Evolutionary conservation across 805 yeast species (phyloP), one percentile per base, ranked within the genome.

Genomic region (Komagataella phaffii): DNA sequence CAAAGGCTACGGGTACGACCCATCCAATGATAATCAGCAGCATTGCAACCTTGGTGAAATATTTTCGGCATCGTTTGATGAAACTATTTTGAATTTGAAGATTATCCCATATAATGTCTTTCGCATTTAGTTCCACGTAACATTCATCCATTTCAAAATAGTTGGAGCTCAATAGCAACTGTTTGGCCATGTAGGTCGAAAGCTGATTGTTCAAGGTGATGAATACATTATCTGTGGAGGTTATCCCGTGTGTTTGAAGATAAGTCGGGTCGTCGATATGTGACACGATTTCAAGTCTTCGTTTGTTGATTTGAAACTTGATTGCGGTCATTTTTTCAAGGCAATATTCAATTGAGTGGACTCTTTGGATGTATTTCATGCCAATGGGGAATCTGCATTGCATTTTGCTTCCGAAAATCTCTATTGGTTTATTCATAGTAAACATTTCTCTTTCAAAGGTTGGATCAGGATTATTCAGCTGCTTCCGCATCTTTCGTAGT

Each of bases 1-100:
- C 80, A 53, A 85, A 73, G 0, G 95, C 88, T 1, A 88, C 91
- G 0, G 96, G 96, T 1, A 88, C 64, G 1, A 88, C 86, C 83
- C 95, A 89, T 45, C 66, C 61, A 3, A 73, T 55, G 4, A 83
- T 80, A 1, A 87, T 66, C 1, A 71, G 54, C 7, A 78, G 61
- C 51, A 80, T 71, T 14, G 76, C 44, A 3, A 74, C 48, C 24
- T 73, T 74, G 0, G 84, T 81, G 3, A 72, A 44, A 2, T 70
- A 60, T 14, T 67, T 65, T 58, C 80, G 72, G 0, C 72, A 19
- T 17, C 67, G 64, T 8, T 61, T 63, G 2, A 70, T 57, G 55
- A 68, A 56, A 18, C 72, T 68, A 52, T 68, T 71, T 24, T 63
- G 64, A 12, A 68, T 57, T 3, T 66, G 59, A 5, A 87, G 56